Conservation (phyloP, 768 basidiomycete genomes). For the Terana coerulea region DNA sequence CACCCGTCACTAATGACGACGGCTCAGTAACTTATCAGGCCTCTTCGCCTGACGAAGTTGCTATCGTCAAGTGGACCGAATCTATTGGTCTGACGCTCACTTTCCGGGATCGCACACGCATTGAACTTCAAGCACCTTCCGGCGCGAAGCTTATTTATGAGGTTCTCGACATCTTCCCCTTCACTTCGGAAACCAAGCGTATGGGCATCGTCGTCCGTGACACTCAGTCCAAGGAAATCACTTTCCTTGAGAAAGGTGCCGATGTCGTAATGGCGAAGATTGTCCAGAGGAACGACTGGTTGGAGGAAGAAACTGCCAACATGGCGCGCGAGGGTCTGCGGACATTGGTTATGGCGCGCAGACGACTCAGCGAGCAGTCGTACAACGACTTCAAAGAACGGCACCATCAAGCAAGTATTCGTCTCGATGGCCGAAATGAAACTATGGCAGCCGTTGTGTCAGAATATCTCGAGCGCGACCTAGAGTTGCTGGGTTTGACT, state of each 20-base stretch:
- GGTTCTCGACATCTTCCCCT: slow-evolving; percentile 93
- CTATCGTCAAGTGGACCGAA: slow-evolving; percentile 96
- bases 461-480: slow-evolving; percentile 78
- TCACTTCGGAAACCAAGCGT: slow-evolving; percentile 97
- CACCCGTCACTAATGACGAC: slow-evolving; percentile 92
- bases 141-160: slow-evolving; percentile 69
- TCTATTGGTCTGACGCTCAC: slow-evolving; percentile 89
- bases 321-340: slow-evolving; percentile 97
- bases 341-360: slow-evolving; percentile 89
- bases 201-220: slow-evolving; percentile 98
- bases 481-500: slow-evolving; percentile 90
- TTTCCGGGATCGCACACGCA: slow-evolving; percentile 87
- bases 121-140: slow-evolving; percentile 73
- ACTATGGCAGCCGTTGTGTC: slow-evolving; percentile 73
- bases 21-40: slow-evolving; percentile 96
- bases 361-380: slow-evolving; percentile 61
- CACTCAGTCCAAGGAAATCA: slow-evolving; percentile 66
- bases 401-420: slow-evolving; percentile 77
- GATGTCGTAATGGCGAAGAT: slow-evolving; percentile 98
- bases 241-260: slow-evolving; percentile 94
- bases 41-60: slow-evolving; percentile 98
- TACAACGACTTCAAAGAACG: slow-evolving; percentile 70
- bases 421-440: slow-evolving; percentile 75
- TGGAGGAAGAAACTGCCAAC: slow-evolving; percentile 97
- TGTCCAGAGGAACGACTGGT: slow-evolving; percentile 96